Evolutionary conservation across 495 filamentous ascomycete species (phyloP).

Genomic region (Neurospora tetrasperma): DNA sequence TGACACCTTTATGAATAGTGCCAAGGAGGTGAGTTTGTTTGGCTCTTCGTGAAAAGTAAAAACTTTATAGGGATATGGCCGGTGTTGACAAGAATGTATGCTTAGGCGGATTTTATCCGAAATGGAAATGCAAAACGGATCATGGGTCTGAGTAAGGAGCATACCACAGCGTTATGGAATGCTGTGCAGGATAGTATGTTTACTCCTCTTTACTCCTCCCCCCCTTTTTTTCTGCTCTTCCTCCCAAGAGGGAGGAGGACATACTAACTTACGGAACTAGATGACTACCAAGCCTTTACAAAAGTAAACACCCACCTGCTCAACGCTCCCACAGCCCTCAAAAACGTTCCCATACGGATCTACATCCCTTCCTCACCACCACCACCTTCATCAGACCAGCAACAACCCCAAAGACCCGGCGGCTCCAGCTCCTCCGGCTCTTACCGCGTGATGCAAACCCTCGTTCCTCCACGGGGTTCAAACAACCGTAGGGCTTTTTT

Average conservation of each 20-base stretch:
- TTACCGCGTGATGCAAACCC: slow-evolving; percentile 61
- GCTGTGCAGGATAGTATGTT: slow-evolving; percentile 66
- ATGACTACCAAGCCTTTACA: slow-evolving; percentile 62
- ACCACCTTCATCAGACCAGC: slow-evolving; percentile 25
- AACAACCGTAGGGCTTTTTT: slow-evolving; percentile 29
- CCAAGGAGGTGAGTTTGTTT: slow-evolving; percentile 56
- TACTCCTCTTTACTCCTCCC: not conserved
- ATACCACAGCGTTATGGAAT: slow-evolving; percentile 80
- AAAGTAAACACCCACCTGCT: slow-evolving; percentile 70
- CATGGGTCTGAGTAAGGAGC: slow-evolving; percentile 82
- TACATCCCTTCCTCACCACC: slow-evolving; percentile 71
- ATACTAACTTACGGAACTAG: slow-evolving; percentile 27
- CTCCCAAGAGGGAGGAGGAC: no score
- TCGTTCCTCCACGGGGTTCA: slow-evolving; percentile 40
- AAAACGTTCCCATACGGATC: slow-evolving; percentile 73
- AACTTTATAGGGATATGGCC: no score
- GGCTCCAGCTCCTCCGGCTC: slow-evolving; percentile 37
- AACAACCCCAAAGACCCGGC: slow-evolving; percentile 4
- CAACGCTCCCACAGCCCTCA: slow-evolving; percentile 61
- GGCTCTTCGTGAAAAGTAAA: not conserved
- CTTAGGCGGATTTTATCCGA: slow-evolving; percentile 74
- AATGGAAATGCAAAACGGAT: slow-evolving; percentile 87
- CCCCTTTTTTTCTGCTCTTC: no score
- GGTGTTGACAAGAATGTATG: not conserved
- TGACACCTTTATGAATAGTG: slow-evolving; percentile 86